A percentile compares a stretch with the other conserved stretches of the same genome.
phyloP scores from a whole-genome alignment of 108 stramenopile genomes.

The Skeletonema marinoi region DNA sequence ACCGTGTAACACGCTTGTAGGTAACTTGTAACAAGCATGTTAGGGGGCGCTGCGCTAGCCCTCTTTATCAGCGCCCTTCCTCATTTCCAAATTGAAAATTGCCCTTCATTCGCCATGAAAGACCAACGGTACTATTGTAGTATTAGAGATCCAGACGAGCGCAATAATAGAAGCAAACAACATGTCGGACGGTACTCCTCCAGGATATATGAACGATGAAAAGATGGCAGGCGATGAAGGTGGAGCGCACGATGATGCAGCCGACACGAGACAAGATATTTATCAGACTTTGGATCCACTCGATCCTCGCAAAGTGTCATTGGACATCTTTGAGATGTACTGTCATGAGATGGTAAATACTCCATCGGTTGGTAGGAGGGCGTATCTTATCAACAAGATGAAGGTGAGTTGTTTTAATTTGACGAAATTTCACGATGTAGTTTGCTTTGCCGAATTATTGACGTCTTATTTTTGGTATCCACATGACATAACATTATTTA shows the following conservation, averaged over 20 bases:
- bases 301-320: conserved; percentile 42
- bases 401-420: conserved; percentile 28
- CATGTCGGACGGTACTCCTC: background rate
- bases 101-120: no score
- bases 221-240: background rate
- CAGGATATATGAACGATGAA: background rate
- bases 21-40: no score
- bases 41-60: no score
- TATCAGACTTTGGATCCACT: conserved; percentile 40
- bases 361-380: conserved; percentile 27
- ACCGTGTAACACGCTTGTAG: no score
- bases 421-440: background rate
- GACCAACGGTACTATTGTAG: no score
- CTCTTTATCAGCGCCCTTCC: no score
- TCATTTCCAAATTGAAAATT: no score
- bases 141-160: no score
- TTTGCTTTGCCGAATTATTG: background rate
- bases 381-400: conserved; percentile 34
- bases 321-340: conserved; percentile 48
- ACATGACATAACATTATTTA: background rate
- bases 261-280: background rate
- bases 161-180: background rate
- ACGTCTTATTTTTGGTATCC: background rate
- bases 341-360: conserved; percentile 43
- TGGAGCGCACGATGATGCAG: background rate